These are phyloP conservation scores for Pythium plurisporium DNA, from an alignment of 352 stramenopile genomes.

Conservation along the genomic window DNA sequence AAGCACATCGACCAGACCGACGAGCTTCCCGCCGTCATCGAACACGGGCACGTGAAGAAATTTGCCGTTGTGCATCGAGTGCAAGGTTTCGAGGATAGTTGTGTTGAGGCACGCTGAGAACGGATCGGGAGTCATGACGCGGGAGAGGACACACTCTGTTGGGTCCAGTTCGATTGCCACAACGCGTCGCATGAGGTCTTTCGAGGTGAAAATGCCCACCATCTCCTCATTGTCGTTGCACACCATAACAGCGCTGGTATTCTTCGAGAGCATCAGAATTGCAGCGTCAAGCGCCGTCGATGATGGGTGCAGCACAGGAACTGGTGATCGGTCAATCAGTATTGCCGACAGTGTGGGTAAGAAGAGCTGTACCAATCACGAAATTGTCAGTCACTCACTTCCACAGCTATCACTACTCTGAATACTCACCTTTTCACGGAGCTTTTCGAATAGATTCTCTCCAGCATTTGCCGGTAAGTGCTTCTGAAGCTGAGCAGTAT, in stretches of 20 bases:
- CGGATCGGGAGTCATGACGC: conserved; percentile 94
- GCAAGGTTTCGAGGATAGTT: conserved; percentile 95
- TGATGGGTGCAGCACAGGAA: conserved; percentile 46
- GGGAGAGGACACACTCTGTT: conserved; percentile 69
- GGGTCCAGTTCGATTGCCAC: conserved; percentile 88
- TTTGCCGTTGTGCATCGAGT: conserved; percentile 96
- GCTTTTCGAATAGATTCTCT: conserved; percentile 77
- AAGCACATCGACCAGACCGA: conserved; percentile 95
- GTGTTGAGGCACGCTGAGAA: conserved; percentile 91
- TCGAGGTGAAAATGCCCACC: conserved; percentile 96
- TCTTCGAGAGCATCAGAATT: conserved; percentile 77
- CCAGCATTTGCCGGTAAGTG: conserved; percentile 43
- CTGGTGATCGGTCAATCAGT: conserved; percentile 49
- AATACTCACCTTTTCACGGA: conserved; percentile 63
- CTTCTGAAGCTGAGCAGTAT: conserved; percentile 37
- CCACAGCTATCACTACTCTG: neutral
- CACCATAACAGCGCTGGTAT: conserved; percentile 87
- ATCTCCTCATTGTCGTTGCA: conserved; percentile 80
- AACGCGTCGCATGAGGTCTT: conserved; percentile 96
- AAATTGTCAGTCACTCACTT: neutral
- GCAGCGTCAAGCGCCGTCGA: conserved; percentile 67
- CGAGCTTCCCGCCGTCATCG: conserved; percentile 80
- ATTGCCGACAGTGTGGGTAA: conserved; percentile 81
- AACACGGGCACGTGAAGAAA: conserved; percentile 97
- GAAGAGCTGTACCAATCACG: conserved; percentile 48